phyloP scores from a whole-genome alignment of 75 land plant genomes.

The Pseudotsuga menziesii region DNA sequence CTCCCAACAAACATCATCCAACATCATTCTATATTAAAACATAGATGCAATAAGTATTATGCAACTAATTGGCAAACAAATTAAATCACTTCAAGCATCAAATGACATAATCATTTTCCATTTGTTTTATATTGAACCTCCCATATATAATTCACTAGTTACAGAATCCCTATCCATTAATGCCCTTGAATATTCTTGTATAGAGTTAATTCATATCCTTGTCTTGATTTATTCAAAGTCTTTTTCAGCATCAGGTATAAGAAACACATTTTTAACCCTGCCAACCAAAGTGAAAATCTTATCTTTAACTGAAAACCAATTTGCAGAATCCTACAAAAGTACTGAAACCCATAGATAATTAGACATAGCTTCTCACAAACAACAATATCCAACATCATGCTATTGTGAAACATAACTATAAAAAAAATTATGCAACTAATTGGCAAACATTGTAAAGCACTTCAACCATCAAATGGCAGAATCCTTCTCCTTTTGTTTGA shows the following conservation, averaged over 20 bases:
- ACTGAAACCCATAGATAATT: not conserved
- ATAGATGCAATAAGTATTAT: not conserved
- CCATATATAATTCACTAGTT: not conserved
- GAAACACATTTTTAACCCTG: conserved; percentile 48
- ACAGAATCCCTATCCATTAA: conserved; percentile 22
- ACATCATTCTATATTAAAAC: not conserved
- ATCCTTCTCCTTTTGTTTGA: conserved; percentile 7
- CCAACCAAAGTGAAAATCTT: conserved; percentile 68
- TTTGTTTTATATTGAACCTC: conserved; percentile 3
- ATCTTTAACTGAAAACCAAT: too few relatives aligned
- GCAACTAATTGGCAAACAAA: not conserved
- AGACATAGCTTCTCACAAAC: not conserved
- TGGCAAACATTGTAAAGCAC: not conserved
- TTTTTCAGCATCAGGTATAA: conserved; percentile 13
- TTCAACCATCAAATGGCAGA: not conserved
- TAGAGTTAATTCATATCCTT: conserved; percentile 6
- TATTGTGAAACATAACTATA: not conserved
- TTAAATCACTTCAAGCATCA: not conserved
- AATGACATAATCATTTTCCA: not conserved
- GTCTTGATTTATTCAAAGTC: conserved; percentile 13
- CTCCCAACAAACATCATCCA: not conserved
- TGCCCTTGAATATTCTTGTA: conserved; percentile 26
- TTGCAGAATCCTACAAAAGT: too few relatives aligned
- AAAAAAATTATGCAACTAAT: not conserved
- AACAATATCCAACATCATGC: not conserved